Conservation (phyloP, 176 grass and related monocot species). For the Triticum aestivum region DNA sequence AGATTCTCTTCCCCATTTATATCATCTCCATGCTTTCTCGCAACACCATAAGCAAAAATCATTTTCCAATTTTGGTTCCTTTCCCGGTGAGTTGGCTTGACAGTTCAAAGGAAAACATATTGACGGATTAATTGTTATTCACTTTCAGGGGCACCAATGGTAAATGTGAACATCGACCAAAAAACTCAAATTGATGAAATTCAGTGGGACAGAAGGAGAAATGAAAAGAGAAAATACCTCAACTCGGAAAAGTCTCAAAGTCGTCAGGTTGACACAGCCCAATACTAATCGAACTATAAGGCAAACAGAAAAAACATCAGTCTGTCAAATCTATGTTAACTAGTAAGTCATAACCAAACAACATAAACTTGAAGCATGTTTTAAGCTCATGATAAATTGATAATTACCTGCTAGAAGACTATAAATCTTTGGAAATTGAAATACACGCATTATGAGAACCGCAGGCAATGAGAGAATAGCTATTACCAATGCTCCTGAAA, state of each 20-base stretch:
- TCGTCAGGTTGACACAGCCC: slow-evolving; percentile 58
- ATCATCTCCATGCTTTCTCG: background rate
- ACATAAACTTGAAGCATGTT: slow-evolving; percentile 20
- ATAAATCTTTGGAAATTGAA: slow-evolving; percentile 69
- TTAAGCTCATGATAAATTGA: background rate
- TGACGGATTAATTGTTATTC: background rate
- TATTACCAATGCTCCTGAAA: slow-evolving; percentile 74
- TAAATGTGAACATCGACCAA: background rate
- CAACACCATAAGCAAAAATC: background rate
- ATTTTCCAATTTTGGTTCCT: background rate
- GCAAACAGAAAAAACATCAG: slow-evolving; percentile 5
- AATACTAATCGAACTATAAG: slow-evolving; percentile 67
- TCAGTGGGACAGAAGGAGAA: background rate
- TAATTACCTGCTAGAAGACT: slow-evolving; percentile 71
- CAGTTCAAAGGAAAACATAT: background rate
- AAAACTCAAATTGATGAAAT: slow-evolving; percentile 14
- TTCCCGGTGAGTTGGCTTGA: background rate
- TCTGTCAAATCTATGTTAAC: slow-evolving; percentile 24
- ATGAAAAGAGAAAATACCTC: slow-evolving; percentile 55
- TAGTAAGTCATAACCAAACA: slow-evolving; percentile 19
- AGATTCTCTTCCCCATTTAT: background rate
- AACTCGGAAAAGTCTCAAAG: slow-evolving; percentile 72
- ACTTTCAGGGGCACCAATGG: background rate
- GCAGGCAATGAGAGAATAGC: slow-evolving; percentile 59
- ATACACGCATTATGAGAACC: slow-evolving; percentile 51